Evolutionary conservation across 1,284 basidiomycete species (phyloP).

Genomic region (Rhodotorula mucilaginosa): DNA sequence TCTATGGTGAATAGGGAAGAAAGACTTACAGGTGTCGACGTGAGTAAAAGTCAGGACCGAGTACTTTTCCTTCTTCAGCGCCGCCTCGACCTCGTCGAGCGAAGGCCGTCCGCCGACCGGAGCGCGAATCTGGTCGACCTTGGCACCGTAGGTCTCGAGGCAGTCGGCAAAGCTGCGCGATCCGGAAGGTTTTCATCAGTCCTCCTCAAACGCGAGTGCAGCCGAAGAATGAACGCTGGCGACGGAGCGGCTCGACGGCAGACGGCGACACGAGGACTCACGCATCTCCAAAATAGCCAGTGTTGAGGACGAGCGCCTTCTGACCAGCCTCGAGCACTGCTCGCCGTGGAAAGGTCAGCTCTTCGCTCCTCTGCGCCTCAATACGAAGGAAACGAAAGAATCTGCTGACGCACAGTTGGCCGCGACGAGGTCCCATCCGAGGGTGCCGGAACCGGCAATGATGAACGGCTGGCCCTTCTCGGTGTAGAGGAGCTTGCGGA

Average conservation of each 20-base stretch:
- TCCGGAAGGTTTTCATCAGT: too few relatives aligned
- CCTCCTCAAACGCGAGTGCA: background rate
- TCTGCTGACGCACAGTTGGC: constrained; percentile 57
- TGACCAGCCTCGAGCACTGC: constrained; percentile 69
- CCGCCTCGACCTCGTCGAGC: constrained; percentile 62
- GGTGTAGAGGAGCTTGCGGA: constrained; percentile 64
- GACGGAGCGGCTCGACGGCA: constrained; percentile 50
- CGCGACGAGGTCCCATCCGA: constrained; percentile 80
- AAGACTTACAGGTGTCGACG: constrained; percentile 50
- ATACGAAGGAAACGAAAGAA: background rate
- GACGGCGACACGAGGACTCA: background rate
- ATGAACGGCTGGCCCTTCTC: constrained; percentile 79
- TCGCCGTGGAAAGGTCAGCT: too few relatives aligned
- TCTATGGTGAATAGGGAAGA: background rate
- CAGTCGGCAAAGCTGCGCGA: constrained; percentile 49
- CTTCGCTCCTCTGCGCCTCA: background rate
- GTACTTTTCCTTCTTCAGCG: constrained; percentile 77
- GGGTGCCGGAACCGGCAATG: constrained; percentile 87
- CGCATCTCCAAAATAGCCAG: constrained; percentile 83
- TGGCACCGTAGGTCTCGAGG: constrained; percentile 81
- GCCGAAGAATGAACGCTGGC: constrained; percentile 46
- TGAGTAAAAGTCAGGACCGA: constrained; percentile 91
- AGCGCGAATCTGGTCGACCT: constrained; percentile 81
- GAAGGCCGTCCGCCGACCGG: constrained; percentile 75
- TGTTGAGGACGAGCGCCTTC: constrained; percentile 72